Base-by-base conservation (phyloP, 2,329 filamentous ascomycete species). In the Neurospora crassa region DNA sequence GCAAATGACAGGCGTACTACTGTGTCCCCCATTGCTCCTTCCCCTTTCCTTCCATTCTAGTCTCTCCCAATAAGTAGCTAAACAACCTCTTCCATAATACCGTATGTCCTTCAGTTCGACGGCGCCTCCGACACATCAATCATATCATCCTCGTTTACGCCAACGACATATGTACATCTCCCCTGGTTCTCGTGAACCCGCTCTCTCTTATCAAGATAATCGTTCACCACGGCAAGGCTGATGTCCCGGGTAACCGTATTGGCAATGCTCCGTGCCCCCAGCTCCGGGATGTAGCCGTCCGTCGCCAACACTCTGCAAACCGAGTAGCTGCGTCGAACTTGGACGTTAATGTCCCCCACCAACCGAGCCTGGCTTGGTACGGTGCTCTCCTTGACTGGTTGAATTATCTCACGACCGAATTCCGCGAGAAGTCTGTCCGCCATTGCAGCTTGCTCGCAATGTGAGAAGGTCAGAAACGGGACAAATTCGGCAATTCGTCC, bases 381-480 rank as follows among this genome's bases (percentile, higher is more conserved):
- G 0, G 74, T 69, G 4, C 75, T 73, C 20, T 79, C 42, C 24
- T 79, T 75, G 16, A 83, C 74, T 0, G 78, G 79, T 14, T 41
- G 76, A 6, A 53, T 40, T 11, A 70, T 45, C 5, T 70, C 37
- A 2, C 67, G 71, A 24, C 76, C 77, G 1, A 84, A 74, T 18
- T 81, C 76, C 12, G 82, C 78, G 5, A 85, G 70, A 69, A 76
- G 80, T 73, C 81, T 83, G 74, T 85, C 82, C 0, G 79, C 81
- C 1, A 84, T 76, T 0, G 84, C 80, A 1, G 80, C 80, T 71
- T 81, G 78, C 73, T 85, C 83, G 1, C 70, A 72, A 1, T 72
- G 70, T 1, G 78, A 79, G 74, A 84, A 84, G 1, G 80, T 81
- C 20, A 84, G 75, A 75, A 84, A 84, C 0, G 82, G 83, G 10